Evolutionary conservation across 23 red algal species (phyloP).

Genomic region (Agarophyton chilense): DNA sequence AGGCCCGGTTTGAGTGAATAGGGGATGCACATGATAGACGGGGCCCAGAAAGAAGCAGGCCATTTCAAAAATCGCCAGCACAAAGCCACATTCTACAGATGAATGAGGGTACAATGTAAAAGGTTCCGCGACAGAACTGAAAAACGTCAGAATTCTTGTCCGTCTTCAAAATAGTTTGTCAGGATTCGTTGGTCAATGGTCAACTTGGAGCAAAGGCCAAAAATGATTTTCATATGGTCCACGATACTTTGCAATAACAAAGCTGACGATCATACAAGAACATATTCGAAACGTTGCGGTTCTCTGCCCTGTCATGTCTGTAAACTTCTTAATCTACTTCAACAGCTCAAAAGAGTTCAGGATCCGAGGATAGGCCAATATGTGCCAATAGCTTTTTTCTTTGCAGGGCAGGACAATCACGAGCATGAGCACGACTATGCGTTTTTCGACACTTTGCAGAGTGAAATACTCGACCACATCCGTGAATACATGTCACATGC

Average conservation of each 20-base stretch:
- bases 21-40: not conserved
- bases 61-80: not conserved
- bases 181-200: not conserved
- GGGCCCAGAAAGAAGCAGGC: not conserved
- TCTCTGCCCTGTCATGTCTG: too few species aligned
- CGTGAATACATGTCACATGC: constrained; percentile 19
- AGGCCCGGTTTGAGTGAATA: not conserved
- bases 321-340: too few species aligned
- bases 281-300: too few species aligned
- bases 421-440: constrained; percentile 5
- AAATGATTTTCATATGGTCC: too few species aligned
- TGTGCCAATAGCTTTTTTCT: not conserved
- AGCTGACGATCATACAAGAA: too few species aligned
- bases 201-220: too few species aligned
- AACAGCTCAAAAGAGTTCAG: constrained; percentile 10
- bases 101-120: not conserved
- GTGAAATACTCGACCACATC: not conserved
- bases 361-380: constrained; percentile 4
- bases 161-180: not conserved
- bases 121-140: not conserved
- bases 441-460: constrained; percentile 14
- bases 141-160: not conserved
- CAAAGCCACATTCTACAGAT: too few species aligned
- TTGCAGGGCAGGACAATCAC: constrained; percentile 7
- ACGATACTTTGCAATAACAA: too few species aligned